Conservation (phyloP, 176 grass and related monocot genomes). For the Phragmites australis region DNA sequence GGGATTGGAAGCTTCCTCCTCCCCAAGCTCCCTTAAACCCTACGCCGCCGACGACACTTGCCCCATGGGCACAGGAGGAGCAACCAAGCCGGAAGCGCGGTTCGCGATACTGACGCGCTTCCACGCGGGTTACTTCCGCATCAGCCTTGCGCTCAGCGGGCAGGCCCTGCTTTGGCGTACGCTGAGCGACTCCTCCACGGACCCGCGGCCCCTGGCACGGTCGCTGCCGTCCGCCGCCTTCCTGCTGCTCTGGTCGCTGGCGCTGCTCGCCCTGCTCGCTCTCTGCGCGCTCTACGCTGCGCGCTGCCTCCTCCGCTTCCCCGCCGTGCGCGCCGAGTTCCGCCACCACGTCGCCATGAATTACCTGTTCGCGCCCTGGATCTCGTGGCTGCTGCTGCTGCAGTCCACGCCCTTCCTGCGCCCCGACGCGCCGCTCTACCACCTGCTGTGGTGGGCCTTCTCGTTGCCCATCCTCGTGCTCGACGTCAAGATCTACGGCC, state of each 20-base stretch:
- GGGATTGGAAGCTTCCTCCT: too few relatives aligned
- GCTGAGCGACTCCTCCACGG: slow-evolving; percentile 39
- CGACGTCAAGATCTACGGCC: slow-evolving; percentile 89
- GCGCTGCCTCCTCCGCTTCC: slow-evolving; percentile 64
- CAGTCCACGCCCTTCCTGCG: slow-evolving; percentile 63
- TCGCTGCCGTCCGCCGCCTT: slow-evolving; percentile 71
- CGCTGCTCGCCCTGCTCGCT: slow-evolving; percentile 59
- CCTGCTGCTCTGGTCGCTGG: slow-evolving; percentile 76
- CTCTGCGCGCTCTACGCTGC: slow-evolving; percentile 63
- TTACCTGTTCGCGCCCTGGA: slow-evolving; percentile 95
- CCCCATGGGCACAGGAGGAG: too few relatives aligned
- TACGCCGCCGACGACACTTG: neutral
- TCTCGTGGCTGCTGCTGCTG: slow-evolving; percentile 87
- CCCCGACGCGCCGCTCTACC: slow-evolving; percentile 46
- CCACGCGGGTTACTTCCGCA: slow-evolving; percentile 92
- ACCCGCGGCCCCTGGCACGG: slow-evolving; percentile 29
- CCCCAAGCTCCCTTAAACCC: slow-evolving; percentile 40
- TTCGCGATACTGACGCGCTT: slow-evolving; percentile 63
- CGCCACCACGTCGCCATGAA: slow-evolving; percentile 92
- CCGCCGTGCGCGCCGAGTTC: slow-evolving; percentile 75
- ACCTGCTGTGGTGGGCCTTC: slow-evolving; percentile 65
- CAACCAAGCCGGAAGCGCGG: neutral
- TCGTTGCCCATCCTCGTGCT: slow-evolving; percentile 71
- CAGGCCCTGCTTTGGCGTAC: slow-evolving; percentile 92
- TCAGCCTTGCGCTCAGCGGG: slow-evolving; percentile 74